Evolutionary conservation across 2,329 filamentous ascomycete species (phyloP), one percentile per base, ranked within the genome.

Genomic region (Diaporthe sp.): DNA sequence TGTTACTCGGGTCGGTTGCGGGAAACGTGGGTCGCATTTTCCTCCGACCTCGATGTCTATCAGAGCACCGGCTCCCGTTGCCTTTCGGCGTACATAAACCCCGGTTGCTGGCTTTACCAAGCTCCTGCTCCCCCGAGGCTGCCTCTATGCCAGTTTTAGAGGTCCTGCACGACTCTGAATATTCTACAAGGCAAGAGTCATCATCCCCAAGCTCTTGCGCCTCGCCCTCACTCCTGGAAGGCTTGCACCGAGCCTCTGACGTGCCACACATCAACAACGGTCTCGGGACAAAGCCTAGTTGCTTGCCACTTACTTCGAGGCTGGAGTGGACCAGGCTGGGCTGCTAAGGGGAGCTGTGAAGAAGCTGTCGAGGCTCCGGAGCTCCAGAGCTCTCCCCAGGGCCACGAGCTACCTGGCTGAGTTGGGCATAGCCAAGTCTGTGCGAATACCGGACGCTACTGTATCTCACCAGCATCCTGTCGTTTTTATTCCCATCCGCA

Each of bases 391-490:
- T 55, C 34, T 55, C 34, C 1, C 31, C n/a, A 3, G 46, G 46
- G 46, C 62, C 31, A 39, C 31, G 17, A 68, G 62, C 58, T 73
- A 42, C 70, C 59, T 46, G 71, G 37, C 71, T 34, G 46, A 73
- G 58, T 65, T 65, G 51, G 71, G 71, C 65, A 69, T 55, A 31
- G 65, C 49, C 61, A 67, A 62, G 49, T 55, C 39, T 73, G 71
- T 73, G 58, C 71, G 58, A 73, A 37, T 73, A 57, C 58, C 49
- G 71, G 49, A 28, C 58, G 71, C 71, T 73, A 65, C 59, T 73
- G 71, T 73, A 55, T 69, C 65, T 69, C 65, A 42, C 65, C 65
- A 55, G 37, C 49, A 55, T 69, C 15, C 49, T 69, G 49, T 69
- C 65, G 34, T 55, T 55, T 61, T 73, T 57, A 25, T 73, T 65